Evolutionary conservation across 371 early-diverging fungal genomes (phyloP).

Genomic region (Rhizopus arrhizus): DNA sequence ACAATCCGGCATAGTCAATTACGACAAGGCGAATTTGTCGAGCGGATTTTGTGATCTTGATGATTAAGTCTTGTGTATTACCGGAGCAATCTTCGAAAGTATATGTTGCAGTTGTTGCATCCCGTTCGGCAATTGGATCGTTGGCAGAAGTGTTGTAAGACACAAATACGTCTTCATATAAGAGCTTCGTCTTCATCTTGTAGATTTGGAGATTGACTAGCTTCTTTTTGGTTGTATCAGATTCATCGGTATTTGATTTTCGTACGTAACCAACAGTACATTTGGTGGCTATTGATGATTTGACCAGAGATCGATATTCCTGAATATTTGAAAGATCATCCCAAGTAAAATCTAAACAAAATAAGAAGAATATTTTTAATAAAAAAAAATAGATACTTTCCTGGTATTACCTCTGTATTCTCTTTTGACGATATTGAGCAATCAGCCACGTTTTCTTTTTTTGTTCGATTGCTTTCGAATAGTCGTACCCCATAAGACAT

Average conservation of each 20-base stretch:
- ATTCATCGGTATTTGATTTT: conserved; percentile 31
- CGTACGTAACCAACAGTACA: conserved; percentile 31
- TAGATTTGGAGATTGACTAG: conserved; percentile 35
- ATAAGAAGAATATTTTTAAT: conserved; percentile 20
- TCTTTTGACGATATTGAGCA: conserved; percentile 29
- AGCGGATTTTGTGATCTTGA: conserved; percentile 34
- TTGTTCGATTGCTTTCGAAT: conserved; percentile 28
- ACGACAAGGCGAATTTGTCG: conserved; percentile 34
- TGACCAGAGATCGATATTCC: conserved; percentile 29
- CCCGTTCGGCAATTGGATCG: conserved; percentile 28
- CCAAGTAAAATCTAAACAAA: conserved; percentile 33
- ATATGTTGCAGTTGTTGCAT: conserved; percentile 28
- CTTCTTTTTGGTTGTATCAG: conserved; percentile 31
- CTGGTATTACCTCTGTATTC: conserved; percentile 28
- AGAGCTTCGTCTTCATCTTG: conserved; percentile 38
- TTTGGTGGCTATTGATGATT: conserved; percentile 27
- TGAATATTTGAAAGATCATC: conserved; percentile 29
- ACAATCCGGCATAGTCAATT: conserved; percentile 33
- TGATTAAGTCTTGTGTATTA: conserved; percentile 35
- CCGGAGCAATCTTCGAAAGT: conserved; percentile 34
- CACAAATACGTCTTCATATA: conserved; percentile 37
- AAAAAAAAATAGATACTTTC: conserved; percentile 16
- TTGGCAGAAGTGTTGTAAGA: conserved; percentile 34
- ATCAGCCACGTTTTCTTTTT: conserved; percentile 29
- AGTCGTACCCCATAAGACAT: conserved; percentile 29